phyloP scores from a whole-genome alignment of 106 monocot genomes.

The Allium sativum region DNA sequence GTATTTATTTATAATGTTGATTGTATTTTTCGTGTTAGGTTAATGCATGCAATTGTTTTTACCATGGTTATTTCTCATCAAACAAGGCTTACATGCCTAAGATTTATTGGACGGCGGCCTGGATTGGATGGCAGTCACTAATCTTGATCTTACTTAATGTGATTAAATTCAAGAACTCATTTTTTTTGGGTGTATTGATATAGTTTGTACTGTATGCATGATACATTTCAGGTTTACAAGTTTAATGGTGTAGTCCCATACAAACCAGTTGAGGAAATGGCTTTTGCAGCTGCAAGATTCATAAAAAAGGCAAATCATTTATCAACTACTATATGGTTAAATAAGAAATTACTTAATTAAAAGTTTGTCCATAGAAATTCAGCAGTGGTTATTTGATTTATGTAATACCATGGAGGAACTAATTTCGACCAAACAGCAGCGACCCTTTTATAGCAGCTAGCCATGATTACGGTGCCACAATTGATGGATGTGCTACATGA shows the following conservation, averaged over 20 bases:
- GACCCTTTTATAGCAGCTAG: slow-evolving; percentile 91
- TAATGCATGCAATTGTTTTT: slow-evolving; percentile 90
- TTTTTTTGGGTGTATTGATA: slow-evolving; percentile 18
- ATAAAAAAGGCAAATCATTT: slow-evolving; percentile 92
- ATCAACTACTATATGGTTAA: slow-evolving; percentile 99
- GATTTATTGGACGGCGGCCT: slow-evolving; percentile 95
- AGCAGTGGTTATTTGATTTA: no score
- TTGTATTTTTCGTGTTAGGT: slow-evolving; percentile 31
- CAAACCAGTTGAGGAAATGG: slow-evolving; percentile 82
- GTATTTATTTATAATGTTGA: slow-evolving; percentile 39
- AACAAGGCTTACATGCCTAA: slow-evolving; percentile 77
- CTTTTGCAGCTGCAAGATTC: slow-evolving; percentile 83
- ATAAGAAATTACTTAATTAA: background rate
- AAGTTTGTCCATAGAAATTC: no score
- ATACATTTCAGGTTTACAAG: slow-evolving; percentile 63
- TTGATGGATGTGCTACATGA: slow-evolving; percentile 81
- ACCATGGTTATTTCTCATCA: slow-evolving; percentile 69
- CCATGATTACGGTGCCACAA: slow-evolving; percentile 91
- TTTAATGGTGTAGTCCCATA: slow-evolving; percentile 77
- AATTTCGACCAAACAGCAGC: slow-evolving; percentile 81
- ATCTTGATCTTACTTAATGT: background rate
- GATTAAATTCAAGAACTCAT: slow-evolving; percentile 66
- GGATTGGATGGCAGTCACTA: slow-evolving; percentile 65
- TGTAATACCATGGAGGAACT: slow-evolving; percentile 34
- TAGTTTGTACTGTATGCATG: background rate